phyloP scores from a whole-genome alignment of 495 filamentous ascomycete genomes.

The Chaetomium fimeti region DNA sequence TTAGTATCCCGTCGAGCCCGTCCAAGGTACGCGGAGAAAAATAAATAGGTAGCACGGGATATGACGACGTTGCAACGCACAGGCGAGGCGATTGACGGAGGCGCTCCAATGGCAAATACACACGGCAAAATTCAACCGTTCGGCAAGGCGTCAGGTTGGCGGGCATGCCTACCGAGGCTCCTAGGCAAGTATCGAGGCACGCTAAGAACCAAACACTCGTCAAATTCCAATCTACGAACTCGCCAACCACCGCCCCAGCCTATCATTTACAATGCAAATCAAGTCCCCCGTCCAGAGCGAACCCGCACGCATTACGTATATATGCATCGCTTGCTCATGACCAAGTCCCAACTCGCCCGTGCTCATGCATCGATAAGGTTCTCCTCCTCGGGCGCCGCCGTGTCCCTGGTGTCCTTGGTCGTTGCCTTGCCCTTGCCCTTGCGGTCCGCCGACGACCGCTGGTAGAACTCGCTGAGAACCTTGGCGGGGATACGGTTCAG shows the following conservation, averaged over 20 bases:
- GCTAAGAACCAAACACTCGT: neutral
- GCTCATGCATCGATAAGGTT: conserved; percentile 67
- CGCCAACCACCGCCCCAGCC: conserved; percentile 8
- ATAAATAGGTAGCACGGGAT: neutral
- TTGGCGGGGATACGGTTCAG: conserved; percentile 97
- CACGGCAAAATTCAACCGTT: neutral
- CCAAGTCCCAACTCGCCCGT: neutral
- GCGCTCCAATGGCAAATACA: conserved; percentile 13
- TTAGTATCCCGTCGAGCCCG: no score
- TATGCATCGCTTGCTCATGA: conserved; percentile 1
- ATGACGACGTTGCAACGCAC: neutral
- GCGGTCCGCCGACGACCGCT: conserved; percentile 55
- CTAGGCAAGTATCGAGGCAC: no score
- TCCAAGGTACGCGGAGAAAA: no score
- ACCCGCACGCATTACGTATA: conserved; percentile 2
- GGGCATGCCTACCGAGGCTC: no score
- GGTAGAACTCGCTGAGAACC: conserved; percentile 89
- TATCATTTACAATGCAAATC: conserved; percentile 9
- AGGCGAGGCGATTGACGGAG: neutral
- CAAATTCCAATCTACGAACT: conserved; percentile 17
- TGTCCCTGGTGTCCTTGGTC: conserved; percentile 59
- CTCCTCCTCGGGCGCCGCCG: conserved; percentile 53
- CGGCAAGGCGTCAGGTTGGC: neutral
- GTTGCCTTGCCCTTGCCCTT: conserved; percentile 58
- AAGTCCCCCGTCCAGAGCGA: neutral